Evolutionary conservation across 257 asterid species (phyloP), one percentile per base, ranked within the genome.

Genomic region (Solanum arcanum): DNA sequence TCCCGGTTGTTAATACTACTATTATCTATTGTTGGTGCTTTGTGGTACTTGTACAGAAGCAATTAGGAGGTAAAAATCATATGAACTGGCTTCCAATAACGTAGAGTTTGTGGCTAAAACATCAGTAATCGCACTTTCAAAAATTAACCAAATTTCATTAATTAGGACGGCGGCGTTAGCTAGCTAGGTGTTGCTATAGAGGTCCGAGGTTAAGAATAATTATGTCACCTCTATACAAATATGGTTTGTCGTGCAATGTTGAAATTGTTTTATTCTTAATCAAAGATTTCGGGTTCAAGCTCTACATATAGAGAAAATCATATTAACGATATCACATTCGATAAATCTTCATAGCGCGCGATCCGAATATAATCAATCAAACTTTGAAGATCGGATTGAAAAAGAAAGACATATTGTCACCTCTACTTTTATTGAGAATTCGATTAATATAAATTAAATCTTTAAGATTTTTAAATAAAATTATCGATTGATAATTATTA

Each of bases 301-400:
- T 16, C 0, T 0, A 0, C 0, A 1, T 52, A 52, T 52, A 9
- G 0, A 52, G 60, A 31, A 7, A 39, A 39, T 7, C 2, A 39
- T 39, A 7, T 39, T 39, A 2, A 8, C 10, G 2, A 3, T 8
- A 9, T 41, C 44, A 52, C 0, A 9, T 0, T 0, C 4, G 4
- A 52, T 6, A 16, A 18, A 18, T 1, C 4, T 52, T 0, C 3
- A 0, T 0, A 2, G n/a, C 18, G 10, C 2, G 4, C 4, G 0
- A 18, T 52, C 0, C 10, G 1, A 0, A 16, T 16, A 6, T 16
- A 52, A 2, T 16, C 0, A 6, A 56, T 56, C 62, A 0, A 18
- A 7, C 3, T 16, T 18, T 52, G n/a, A 56, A 6, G 3, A 52
- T 18, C n/a, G 2, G 0, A 10, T 56, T 4, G 1, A 1, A 7